Evolutionary conservation across 164 flowering plant genomes (phyloP), one percentile per base, ranked within the genome.

Genomic region (Litsea cubeba): DNA sequence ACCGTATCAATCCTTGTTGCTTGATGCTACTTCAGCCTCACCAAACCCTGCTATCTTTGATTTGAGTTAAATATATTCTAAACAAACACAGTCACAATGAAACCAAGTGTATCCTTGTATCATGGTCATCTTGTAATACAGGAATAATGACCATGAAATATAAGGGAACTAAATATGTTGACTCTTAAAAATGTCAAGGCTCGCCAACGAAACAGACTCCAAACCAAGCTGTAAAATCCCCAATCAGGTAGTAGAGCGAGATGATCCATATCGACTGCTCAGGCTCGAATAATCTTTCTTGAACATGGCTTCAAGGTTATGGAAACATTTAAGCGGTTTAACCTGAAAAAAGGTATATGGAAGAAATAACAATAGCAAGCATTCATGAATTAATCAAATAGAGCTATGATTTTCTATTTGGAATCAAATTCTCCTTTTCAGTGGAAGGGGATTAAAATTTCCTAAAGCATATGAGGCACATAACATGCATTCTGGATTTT

Each of bases 271-370:
- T 65, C 83, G 80, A 65, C 84, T 84, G 79, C 92, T 83, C 20
- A 70, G 74, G 58, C 71, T 76, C 8, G 90, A 84, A 50, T 28
- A 77, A 73, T 88, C 89, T 78, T 76, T 93, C 84, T 80, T 90
- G 85, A 83, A 82, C 30, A 87, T 76, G 49, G 86, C 86, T 77
- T 85, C 91, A 57, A 88, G 50, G 67, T 80, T 87, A 70, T 82
- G 89, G 71, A 94, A 92, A 83, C 96, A 92, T 76, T 82, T 83
- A 70, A 90, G 69, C 50, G 90, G 83, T 75, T 83, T 85, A 58
- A 85, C 87, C 97, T 92, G 90, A 46, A 85, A 12, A 12, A 62
- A 20, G 30, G 26, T 14, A 70, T 26, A 65, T 22, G 23, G 50
- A 68, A n/a, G n/a, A 32, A 32, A 10, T 54, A 14, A 20, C 3